These are phyloP conservation scores for Alternaria novae-zelandiae DNA, from an alignment of 2,329 filamentous ascomycete species.

Conservation along the genomic window DNA sequence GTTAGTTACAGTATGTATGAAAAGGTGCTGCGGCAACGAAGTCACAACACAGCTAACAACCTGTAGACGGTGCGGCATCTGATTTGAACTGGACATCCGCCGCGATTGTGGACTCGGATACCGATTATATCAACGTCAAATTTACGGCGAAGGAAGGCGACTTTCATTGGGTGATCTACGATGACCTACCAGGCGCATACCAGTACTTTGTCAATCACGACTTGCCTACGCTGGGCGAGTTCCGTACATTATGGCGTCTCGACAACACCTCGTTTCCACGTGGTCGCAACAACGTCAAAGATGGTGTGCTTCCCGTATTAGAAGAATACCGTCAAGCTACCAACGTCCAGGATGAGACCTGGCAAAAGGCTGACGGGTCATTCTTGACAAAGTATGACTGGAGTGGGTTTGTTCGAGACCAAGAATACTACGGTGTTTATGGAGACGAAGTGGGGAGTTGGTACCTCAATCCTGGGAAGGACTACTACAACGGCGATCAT, in stretches of 20 bases:
- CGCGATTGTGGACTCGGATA: constrained; percentile 49
- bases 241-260: constrained; percentile 59
- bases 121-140: constrained; percentile 56
- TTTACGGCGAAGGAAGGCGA: constrained; percentile 58
- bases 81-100: constrained; percentile 58
- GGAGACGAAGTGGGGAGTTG: constrained; percentile 58
- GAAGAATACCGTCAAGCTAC: constrained; percentile 53
- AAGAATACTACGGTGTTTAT: constrained; percentile 60
- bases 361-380: constrained; percentile 55
- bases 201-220: constrained; percentile 62
- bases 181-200: constrained; percentile 59
- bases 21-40: not conserved
- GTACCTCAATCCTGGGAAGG: constrained; percentile 59
- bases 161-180: constrained; percentile 61
- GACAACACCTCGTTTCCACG: constrained; percentile 58
- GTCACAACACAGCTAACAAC: not conserved
- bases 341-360: constrained; percentile 63
- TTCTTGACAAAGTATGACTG: constrained; percentile 63
- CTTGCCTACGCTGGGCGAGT: constrained; percentile 57
- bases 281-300: constrained; percentile 55
- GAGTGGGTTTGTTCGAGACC: constrained; percentile 48
- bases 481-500: constrained; percentile 61
- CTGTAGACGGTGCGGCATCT: constrained; percentile 54
- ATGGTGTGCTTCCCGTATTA: constrained; percentile 55
- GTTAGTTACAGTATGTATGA: constrained; percentile 52